Percentiles rank a stretch among this genome's conserved stretches.
These are phyloP conservation scores for Rhododendron vialii DNA, from an alignment of 148 eudicot genomes.

Conservation along the genomic window DNA sequence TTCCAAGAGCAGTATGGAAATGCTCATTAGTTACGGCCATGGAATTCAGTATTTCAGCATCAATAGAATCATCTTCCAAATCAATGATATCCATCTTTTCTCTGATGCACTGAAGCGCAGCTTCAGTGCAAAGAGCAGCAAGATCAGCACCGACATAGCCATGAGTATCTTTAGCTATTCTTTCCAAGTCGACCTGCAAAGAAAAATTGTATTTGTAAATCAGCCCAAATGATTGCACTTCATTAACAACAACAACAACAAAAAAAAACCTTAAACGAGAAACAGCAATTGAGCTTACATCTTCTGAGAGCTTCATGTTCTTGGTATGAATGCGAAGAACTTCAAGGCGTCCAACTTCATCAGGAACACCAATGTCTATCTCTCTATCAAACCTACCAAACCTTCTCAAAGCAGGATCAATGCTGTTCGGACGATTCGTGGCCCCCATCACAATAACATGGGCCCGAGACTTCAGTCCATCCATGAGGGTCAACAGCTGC, in stretches of 20 bases:
- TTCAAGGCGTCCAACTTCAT: slow-evolving; percentile 44
- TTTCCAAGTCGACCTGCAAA: slow-evolving; percentile 39
- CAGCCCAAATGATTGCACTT: not conserved
- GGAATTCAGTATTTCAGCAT: slow-evolving; percentile 42
- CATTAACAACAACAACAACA: not conserved
- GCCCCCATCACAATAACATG: slow-evolving; percentile 37
- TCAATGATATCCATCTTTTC: slow-evolving; percentile 50
- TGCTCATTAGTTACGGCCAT: slow-evolving; percentile 44
- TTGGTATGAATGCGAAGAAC: slow-evolving; percentile 49
- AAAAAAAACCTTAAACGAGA: not conserved
- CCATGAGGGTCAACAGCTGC: slow-evolving; percentile 40
- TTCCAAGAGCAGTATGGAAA: slow-evolving; percentile 38
- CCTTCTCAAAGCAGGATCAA: slow-evolving; percentile 36
- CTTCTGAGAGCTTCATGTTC: slow-evolving; percentile 48
- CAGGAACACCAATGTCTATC: slow-evolving; percentile 41
- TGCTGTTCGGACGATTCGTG: slow-evolving; percentile 35
- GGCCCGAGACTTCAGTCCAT: slow-evolving; percentile 38
- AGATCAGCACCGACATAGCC: slow-evolving; percentile 47
- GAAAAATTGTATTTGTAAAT: not conserved
- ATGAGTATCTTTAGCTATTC: slow-evolving; percentile 35
- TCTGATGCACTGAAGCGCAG: slow-evolving; percentile 46
- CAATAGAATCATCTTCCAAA: slow-evolving; percentile 41
- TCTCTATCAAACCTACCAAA: slow-evolving; percentile 39
- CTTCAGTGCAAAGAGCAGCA: slow-evolving; percentile 45
- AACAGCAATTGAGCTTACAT: slow-evolving; percentile 2